Evolutionary conservation across 208 protist genomes (phyloP), one percentile per base, ranked within the genome.

Genomic region (Spongospora subterranea): DNA sequence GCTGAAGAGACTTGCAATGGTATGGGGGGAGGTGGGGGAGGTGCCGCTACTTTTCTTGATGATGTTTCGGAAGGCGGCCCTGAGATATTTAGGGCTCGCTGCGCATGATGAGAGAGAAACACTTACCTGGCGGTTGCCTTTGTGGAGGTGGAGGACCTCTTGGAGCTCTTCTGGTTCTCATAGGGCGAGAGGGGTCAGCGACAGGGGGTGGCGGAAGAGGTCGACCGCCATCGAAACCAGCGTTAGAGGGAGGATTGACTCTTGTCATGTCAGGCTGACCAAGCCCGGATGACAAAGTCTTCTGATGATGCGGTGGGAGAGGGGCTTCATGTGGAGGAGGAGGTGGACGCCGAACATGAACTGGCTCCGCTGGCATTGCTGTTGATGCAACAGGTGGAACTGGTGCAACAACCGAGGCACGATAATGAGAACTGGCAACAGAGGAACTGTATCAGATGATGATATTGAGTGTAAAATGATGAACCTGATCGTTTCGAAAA

Each of bases 401-500:
- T 35, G 71, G 35, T 82, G 6, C n/a, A 13, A 82, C 17, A 35
- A 82, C n/a, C n/a, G 71, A 82, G 6, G n/a, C 17, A 6, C 71
- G 71, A n/a, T 82, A 6, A 39, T 82, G 71, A 20, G 71, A 82
- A 24, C 50, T 60, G 50, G 6, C 50, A 60, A 24, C 24, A 6
- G 50, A 6, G 6, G 50, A 60, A 24, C 50, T 6, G 50, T 60
- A 60, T 29, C 24, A 24, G 6, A 24, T 29, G 50, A 6, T 60
- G 50, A 60, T 29, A 60, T 6, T 29, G 6, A 60, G 6, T 60
- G 24, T 60, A 60, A 60, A 60, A 60, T 29, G 24, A 60, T 60
- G 50, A 6, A 60, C 71, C 35, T 45, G 71, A 82, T 82, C n/a
- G 71, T 82, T 20, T 82, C 35, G 71, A 45, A 82, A 43, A 82